phyloP scores from a whole-genome alignment of 1,139 yeast species.

The Sugiyamaella pinicola region DNA sequence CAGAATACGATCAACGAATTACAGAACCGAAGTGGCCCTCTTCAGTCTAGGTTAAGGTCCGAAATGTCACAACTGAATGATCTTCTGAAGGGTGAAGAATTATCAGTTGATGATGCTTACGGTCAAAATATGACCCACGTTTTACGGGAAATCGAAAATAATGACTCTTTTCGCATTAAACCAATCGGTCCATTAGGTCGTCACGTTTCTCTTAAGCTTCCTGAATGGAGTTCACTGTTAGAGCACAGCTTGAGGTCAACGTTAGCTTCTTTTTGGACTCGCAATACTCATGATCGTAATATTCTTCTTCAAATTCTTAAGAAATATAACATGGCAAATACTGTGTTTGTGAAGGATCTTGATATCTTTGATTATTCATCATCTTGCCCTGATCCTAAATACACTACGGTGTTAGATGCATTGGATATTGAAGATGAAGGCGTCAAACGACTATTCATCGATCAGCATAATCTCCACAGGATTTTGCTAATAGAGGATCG shows the following conservation, averaged over 20 bases:
- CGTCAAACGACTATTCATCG: conserved; percentile 65
- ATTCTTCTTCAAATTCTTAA: conserved; percentile 51
- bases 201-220: conserved; percentile 57
- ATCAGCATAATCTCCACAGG: conserved; percentile 61
- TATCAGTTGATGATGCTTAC: conserved; percentile 46
- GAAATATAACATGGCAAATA: conserved; percentile 38
- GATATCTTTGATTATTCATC: conserved; percentile 57
- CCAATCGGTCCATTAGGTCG: conserved; percentile 90
- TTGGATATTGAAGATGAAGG: conserved; percentile 57
- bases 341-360: conserved; percentile 56
- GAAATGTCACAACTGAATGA: conserved; percentile 1
- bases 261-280: conserved; percentile 68
- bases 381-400: conserved; percentile 44
- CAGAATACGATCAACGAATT: background rate
- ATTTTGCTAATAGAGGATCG: conserved; percentile 56
- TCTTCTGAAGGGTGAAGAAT: conserved; percentile 7
- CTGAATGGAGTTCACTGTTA: conserved; percentile 64
- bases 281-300: conserved; percentile 61
- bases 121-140: conserved; percentile 49
- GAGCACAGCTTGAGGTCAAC: conserved; percentile 55
- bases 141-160: conserved; percentile 47
- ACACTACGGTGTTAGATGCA: conserved; percentile 60
- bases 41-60: background rate
- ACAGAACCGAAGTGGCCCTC: background rate
- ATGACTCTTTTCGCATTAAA: conserved; percentile 45